Conservation (phyloP, 805 yeast species). For the Gaillardinia entomophila region DNA sequence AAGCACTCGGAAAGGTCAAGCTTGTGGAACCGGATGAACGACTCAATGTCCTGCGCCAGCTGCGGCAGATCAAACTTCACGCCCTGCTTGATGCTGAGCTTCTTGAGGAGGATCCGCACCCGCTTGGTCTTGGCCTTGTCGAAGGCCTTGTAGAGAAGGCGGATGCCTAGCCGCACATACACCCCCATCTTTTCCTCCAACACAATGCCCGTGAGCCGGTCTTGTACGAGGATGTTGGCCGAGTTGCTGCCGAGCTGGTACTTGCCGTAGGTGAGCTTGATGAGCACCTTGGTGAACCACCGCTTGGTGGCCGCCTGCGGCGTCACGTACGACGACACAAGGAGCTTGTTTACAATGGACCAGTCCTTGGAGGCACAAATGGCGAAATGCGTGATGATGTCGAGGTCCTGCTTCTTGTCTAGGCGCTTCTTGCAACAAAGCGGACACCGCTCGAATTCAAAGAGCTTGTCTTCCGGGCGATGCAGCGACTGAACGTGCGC, state of each 20-base stretch:
- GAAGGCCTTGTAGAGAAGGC: conserved; percentile 75
- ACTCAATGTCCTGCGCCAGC: conserved; percentile 61
- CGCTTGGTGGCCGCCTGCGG: conserved; percentile 77
- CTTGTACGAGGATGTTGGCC: conserved; percentile 92
- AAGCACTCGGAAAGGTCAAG: conserved; percentile 69
- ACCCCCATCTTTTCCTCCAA: conserved; percentile 90
- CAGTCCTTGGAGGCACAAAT: conserved; percentile 78
- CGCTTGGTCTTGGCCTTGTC: conserved; percentile 53
- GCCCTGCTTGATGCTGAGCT: conserved; percentile 77
- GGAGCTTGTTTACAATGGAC: conserved; percentile 58
- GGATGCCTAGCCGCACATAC: conserved; percentile 81
- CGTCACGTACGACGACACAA: conserved; percentile 68
- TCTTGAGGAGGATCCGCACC: conserved; percentile 54
- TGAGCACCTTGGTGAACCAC: conserved; percentile 81
- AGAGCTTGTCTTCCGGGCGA: conserved; percentile 32
- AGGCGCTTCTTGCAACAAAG: conserved; percentile 63
- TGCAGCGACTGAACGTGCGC: conserved; percentile 19
- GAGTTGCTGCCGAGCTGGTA: conserved; percentile 78
- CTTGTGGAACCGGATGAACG: conserved; percentile 80
- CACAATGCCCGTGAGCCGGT: conserved; percentile 81
- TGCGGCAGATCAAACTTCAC: conserved; percentile 67
- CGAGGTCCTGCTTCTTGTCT: conserved; percentile 49
- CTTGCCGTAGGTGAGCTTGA: conserved; percentile 84
- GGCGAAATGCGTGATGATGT: conserved; percentile 81
- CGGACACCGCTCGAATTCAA: conserved; percentile 72